These are phyloP conservation scores for Phycomyces nitens DNA, from an alignment of 192 early-diverging fungal genomes.

Conservation along the genomic window DNA sequence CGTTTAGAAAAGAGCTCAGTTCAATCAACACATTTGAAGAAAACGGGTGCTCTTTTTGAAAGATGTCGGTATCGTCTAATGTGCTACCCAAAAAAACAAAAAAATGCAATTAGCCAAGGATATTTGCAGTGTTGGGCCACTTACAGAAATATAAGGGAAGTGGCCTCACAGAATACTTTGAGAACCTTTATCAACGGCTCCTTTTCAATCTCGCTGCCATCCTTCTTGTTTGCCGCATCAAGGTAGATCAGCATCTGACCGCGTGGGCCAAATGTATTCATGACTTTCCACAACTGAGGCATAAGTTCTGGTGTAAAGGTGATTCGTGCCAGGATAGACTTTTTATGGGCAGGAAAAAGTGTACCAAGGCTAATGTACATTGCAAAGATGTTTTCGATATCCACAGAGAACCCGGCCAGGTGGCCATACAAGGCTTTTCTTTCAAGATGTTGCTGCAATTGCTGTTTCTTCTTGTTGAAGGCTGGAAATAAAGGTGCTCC, in stretches of 20 bases:
- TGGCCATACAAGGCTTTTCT: neutral
- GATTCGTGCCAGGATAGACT: constrained; percentile 48
- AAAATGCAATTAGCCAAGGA: neutral
- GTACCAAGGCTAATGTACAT: constrained; percentile 38
- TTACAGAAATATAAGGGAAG: constrained; percentile 56
- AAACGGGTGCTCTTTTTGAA: constrained; percentile 18
- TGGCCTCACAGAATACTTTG: constrained; percentile 60
- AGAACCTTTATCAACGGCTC: constrained; percentile 58
- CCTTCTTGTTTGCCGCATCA: constrained; percentile 41
- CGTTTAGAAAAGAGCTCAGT: constrained; percentile 58
- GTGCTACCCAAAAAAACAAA: constrained; percentile 13
- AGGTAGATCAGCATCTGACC: constrained; percentile 55
- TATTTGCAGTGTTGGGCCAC: constrained; percentile 1
- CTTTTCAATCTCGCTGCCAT: constrained; percentile 32
- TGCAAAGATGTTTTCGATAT: constrained; percentile 40
- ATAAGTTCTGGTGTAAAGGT: constrained; percentile 50
- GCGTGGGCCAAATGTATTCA: constrained; percentile 54
- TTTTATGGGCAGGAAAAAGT: constrained; percentile 39
- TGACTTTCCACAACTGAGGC: constrained; percentile 55
- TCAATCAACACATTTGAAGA: constrained; percentile 14
- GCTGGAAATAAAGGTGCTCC: neutral
- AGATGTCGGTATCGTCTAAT: constrained; percentile 26
- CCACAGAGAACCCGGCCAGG: constrained; percentile 36
- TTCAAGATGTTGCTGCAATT: neutral
- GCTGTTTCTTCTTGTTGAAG: constrained; percentile 2